phyloP scores from a whole-genome alignment of 1,284 basidiomycete genomes.

The Heterobasidion parviporum region DNA sequence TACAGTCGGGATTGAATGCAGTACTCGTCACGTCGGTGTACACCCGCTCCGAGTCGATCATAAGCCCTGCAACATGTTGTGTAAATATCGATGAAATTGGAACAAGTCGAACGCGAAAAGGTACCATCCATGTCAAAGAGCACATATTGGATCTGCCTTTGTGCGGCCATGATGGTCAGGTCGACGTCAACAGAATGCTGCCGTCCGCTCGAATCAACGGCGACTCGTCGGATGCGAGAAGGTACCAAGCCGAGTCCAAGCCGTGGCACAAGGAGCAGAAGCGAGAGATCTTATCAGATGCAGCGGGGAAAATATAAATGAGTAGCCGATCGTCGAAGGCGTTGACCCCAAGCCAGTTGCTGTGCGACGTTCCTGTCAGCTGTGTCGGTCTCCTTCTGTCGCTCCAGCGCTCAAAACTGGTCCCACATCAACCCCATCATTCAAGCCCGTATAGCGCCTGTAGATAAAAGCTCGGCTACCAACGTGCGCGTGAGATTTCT shows the following conservation, averaged over 20 bases:
- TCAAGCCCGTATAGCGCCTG: background rate
- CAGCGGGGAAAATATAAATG: background rate
- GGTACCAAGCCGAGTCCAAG: no score
- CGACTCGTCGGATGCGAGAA: no score
- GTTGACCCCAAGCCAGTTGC: background rate
- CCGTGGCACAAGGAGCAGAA: background rate
- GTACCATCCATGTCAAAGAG: conserved; percentile 79
- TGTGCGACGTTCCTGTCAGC: background rate
- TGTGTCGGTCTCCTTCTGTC: background rate
- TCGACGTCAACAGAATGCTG: no score
- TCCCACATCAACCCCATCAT: background rate
- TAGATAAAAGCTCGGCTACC: background rate
- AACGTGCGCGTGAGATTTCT: background rate
- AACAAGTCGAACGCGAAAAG: conserved; percentile 4
- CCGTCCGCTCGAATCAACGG: no score
- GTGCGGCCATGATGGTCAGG: background rate
- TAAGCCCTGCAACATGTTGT: conserved; percentile 27
- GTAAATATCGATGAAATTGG: no score
- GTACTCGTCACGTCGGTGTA: conserved; percentile 72
- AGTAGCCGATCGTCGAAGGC: background rate
- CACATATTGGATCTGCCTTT: conserved; percentile 49
- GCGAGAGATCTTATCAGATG: background rate
- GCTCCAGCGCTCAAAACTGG: background rate
- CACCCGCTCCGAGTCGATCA: conserved; percentile 67
- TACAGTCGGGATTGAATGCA: background rate